A percentile compares a stretch with the other conserved stretches of the same genome.
These are phyloP conservation scores for Diaporthe citri DNA, from an alignment of 2,329 filamentous ascomycete genomes.

Conservation along the genomic window DNA sequence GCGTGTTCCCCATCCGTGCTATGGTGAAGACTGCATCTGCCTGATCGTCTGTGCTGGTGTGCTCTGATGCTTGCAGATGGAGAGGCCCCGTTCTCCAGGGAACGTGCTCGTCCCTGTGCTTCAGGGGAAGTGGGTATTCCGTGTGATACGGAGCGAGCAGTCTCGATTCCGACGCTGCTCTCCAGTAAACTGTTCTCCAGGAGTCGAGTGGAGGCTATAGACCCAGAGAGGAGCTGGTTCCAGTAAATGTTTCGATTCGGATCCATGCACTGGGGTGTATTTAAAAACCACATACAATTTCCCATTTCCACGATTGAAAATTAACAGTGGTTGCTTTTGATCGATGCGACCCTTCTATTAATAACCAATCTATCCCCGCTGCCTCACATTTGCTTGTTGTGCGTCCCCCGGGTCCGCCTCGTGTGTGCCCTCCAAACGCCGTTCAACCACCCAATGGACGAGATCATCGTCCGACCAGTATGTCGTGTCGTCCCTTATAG, in stretches of 20 bases:
- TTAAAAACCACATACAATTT: not conserved
- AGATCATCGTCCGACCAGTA: conserved; percentile 8
- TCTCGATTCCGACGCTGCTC: not conserved
- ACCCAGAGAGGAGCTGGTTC: not conserved
- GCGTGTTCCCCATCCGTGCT: not conserved
- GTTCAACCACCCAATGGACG: conserved; percentile 17
- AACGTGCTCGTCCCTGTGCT: not conserved
- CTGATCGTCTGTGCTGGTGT: not conserved
- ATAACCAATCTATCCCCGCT: conserved; percentile 34
- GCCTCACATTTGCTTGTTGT: conserved; percentile 10
- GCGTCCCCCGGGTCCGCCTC: conserved; percentile 12
- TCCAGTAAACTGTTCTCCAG: not conserved
- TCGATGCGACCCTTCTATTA: conserved; percentile 33
- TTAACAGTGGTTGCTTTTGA: conserved; percentile 27
- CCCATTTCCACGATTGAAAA: not conserved
- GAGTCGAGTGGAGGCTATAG: not conserved
- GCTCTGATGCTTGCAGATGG: not conserved
- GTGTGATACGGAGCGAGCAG: not conserved
- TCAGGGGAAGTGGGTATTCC: not conserved
- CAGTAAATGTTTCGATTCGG: not conserved
- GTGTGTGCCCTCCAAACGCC: conserved; percentile 28
- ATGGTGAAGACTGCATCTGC: not conserved
- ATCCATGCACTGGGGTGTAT: not conserved
- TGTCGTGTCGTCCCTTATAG: conserved; percentile 8
- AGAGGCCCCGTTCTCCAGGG: not conserved